Evolutionary conservation across 1,139 yeast genomes (phyloP).

Genomic region (Scheffersomyces illinoinensis): DNA sequence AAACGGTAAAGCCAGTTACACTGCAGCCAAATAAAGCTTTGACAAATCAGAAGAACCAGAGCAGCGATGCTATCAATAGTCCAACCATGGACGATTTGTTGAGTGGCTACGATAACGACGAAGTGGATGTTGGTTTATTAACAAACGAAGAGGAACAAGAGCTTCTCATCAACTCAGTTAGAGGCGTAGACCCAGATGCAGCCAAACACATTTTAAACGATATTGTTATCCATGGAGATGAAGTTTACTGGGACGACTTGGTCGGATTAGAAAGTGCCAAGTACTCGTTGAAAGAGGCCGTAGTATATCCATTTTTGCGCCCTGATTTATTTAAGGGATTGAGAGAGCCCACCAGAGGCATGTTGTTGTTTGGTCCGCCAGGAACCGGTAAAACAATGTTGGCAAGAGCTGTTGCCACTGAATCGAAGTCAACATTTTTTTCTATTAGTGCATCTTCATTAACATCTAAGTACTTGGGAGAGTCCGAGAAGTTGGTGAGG

Average conservation of each 20-base stretch:
- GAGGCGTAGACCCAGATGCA: constrained; percentile 44
- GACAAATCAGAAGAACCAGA: constrained; percentile 4
- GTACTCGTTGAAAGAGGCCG: constrained; percentile 89
- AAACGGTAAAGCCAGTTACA: constrained; percentile 12
- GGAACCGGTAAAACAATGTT: constrained; percentile 99
- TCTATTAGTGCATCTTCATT: constrained; percentile 89
- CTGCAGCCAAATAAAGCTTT: constrained; percentile 5
- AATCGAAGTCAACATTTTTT: constrained; percentile 91
- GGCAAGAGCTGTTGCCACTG: constrained; percentile 97
- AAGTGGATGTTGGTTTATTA: constrained; percentile 4
- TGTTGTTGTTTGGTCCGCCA: constrained; percentile 96
- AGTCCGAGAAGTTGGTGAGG: constrained; percentile 88
- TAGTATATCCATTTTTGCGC: constrained; percentile 90
- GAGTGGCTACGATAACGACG: constrained; percentile 19
- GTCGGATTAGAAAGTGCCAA: constrained; percentile 94
- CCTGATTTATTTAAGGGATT: constrained; percentile 92
- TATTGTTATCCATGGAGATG: constrained; percentile 91
- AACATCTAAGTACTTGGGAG: constrained; percentile 91
- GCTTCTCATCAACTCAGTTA: constrained; percentile 33
- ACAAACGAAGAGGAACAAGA: constrained; percentile 71
- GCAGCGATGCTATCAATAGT: constrained; percentile 7
- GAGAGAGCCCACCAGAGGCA: constrained; percentile 95
- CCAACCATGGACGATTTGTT: constrained; percentile 32
- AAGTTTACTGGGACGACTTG: constrained; percentile 95
- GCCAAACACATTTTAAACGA: constrained; percentile 78